phyloP scores from a whole-genome alignment of 148 eudicot genomes.

The Chenopodium album region DNA sequence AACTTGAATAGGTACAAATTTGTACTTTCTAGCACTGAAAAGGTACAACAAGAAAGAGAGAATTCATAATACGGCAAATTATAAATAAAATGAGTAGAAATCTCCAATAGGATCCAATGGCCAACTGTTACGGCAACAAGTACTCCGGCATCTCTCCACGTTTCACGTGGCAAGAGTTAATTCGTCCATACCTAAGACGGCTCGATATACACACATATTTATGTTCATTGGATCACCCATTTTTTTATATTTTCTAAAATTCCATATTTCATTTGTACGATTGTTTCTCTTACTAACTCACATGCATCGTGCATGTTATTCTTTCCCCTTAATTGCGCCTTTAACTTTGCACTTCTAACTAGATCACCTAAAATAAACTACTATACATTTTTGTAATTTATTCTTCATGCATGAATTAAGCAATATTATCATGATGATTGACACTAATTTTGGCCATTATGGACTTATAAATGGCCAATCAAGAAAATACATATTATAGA shows the following conservation, averaged over 20 bases:
- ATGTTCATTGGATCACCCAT: not conserved
- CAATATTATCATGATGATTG: not conserved
- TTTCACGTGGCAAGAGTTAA: slow-evolving; percentile 13
- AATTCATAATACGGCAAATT: too few relatives aligned
- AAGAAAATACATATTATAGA: too few relatives aligned
- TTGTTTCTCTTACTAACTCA: not conserved
- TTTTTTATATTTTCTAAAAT: not conserved
- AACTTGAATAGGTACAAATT: too few relatives aligned
- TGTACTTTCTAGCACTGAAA: too few relatives aligned
- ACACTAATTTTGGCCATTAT: not conserved
- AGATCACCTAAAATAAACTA: not conserved
- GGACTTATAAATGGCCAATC: too few relatives aligned
- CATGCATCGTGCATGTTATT: not conserved
- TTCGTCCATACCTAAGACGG: not conserved
- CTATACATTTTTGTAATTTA: too few relatives aligned
- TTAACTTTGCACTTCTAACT: not conserved
- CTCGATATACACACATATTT: not conserved
- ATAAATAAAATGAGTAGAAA: too few relatives aligned
- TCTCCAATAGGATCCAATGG: not conserved
- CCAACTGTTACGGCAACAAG: slow-evolving; percentile 11
- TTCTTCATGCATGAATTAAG: not conserved
- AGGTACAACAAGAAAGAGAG: too few relatives aligned
- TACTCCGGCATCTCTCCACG: slow-evolving; percentile 28
- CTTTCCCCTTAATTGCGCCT: not conserved
- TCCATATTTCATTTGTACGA: not conserved